phyloP scores from a whole-genome alignment of 495 filamentous ascomycete species.

The Penicillium malachiteum region DNA sequence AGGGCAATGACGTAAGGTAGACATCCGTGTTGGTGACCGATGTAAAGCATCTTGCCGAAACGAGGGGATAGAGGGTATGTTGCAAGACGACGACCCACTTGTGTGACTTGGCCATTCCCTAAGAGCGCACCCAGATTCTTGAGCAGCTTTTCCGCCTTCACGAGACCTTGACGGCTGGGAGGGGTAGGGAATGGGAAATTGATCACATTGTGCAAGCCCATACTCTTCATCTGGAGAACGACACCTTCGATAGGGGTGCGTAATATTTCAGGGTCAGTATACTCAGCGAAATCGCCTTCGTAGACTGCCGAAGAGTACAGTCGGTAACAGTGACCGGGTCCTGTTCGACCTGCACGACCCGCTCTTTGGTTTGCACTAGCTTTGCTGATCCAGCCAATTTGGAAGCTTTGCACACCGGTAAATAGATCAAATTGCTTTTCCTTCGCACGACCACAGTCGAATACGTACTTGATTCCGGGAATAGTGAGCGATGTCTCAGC shows the following conservation, averaged over 20 bases:
- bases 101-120: constrained; percentile 69
- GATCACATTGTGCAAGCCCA: constrained; percentile 85
- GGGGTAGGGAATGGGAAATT: constrained; percentile 98
- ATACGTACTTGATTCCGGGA: constrained; percentile 92
- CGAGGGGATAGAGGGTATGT: constrained; percentile 87
- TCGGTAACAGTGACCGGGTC: constrained; percentile 92
- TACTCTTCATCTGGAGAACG: constrained; percentile 91
- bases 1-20: constrained; percentile 85
- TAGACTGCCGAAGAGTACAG: constrained; percentile 93
- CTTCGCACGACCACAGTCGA: constrained; percentile 90
- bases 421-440: constrained; percentile 80
- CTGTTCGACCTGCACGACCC: constrained; percentile 93
- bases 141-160: constrained; percentile 83
- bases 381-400: constrained; percentile 96
- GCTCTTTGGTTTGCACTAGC: constrained; percentile 90
- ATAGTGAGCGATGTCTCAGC: constrained; percentile 97
- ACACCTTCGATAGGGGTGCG: constrained; percentile 91
- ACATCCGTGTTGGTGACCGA: constrained; percentile 81
- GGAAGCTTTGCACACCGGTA: constrained; percentile 93
- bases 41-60: constrained; percentile 84
- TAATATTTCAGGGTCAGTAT: constrained; percentile 83
- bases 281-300: constrained; percentile 85
- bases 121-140: constrained; percentile 69
- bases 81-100: constrained; percentile 75
- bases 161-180: constrained; percentile 74